A percentile compares a stretch with the other conserved stretches of the same genome.
Conservation (phyloP, 768 basidiomycete genomes). For the Tephrocybe sp. region DNA sequence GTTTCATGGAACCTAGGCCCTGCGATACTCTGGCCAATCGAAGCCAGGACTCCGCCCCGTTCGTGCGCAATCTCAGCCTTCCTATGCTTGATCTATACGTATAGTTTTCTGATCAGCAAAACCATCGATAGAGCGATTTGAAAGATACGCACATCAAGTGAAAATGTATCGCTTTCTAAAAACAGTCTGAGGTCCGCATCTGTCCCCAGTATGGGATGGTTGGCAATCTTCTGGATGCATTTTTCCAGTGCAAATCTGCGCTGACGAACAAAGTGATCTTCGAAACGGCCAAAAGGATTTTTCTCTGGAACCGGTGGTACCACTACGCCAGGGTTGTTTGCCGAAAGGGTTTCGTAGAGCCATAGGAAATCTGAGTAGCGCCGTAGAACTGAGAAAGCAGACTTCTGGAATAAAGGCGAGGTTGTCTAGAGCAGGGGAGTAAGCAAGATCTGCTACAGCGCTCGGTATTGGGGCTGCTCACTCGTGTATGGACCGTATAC, state of each 20-base stretch:
- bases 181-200: slow-evolving; percentile 89
- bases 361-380: slow-evolving; percentile 98
- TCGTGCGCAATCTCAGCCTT: slow-evolving; percentile 77
- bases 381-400: slow-evolving; percentile 89
- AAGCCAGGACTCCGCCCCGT: slow-evolving; percentile 80
- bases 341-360: slow-evolving; percentile 85
- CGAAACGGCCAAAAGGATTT: slow-evolving; percentile 90
- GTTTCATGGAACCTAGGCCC: slow-evolving; percentile 87
- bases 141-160: slow-evolving; percentile 70
- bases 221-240: slow-evolving; percentile 90
- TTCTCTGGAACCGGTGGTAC: slow-evolving; percentile 98
- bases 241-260: slow-evolving; percentile 82
- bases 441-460: not conserved
- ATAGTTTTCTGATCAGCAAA: not conserved
- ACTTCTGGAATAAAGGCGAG: slow-evolving; percentile 80
- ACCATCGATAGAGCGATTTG: not conserved
- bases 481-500: slow-evolving; percentile 93
- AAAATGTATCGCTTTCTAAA: slow-evolving; percentile 90
- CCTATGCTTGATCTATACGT: slow-evolving; percentile 78
- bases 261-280: slow-evolving; percentile 87
- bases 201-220: slow-evolving; percentile 86
- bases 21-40: slow-evolving; percentile 74
- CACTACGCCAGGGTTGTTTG: slow-evolving; percentile 95
- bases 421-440: slow-evolving; percentile 58
- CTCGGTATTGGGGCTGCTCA: slow-evolving; percentile 31